phyloP scores from a whole-genome alignment of 2,329 filamentous ascomycete species.

The Nemania sp. region DNA sequence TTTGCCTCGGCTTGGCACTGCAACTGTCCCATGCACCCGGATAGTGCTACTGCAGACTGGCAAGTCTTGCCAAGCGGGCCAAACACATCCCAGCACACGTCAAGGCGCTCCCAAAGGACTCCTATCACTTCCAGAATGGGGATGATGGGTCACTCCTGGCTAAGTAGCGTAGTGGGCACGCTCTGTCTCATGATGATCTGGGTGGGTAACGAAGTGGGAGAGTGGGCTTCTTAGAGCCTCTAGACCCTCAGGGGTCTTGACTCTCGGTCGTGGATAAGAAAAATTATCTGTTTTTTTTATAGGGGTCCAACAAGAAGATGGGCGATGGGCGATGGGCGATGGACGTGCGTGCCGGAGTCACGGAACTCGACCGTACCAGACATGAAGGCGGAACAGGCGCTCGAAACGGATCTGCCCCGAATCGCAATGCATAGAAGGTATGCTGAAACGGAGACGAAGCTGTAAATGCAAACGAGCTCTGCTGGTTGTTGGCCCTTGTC shows the following conservation, averaged over 20 bases:
- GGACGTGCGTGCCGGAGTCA: constrained; percentile 8
- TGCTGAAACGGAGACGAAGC: constrained; percentile 6
- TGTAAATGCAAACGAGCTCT: constrained; percentile 28
- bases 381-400: constrained; percentile 6
- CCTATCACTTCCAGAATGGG: constrained; percentile 24
- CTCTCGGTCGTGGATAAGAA: constrained; percentile 10
- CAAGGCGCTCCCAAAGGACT: constrained; percentile 12
- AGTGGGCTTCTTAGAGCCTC: constrained; percentile 21
- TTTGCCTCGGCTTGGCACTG: constrained; percentile 17
- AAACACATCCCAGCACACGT: constrained; percentile 8
- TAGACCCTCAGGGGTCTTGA: constrained; percentile 22
- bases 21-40: constrained; percentile 14
- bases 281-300: constrained; percentile 10
- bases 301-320: constrained; percentile 8
- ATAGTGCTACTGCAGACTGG: constrained; percentile 15
- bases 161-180: not conserved
- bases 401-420: constrained; percentile 14
- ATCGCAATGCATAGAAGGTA: constrained; percentile 8
- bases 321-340: not conserved
- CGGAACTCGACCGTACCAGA: constrained; percentile 5
- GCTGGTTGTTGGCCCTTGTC: constrained; percentile 15
- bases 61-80: constrained; percentile 15
- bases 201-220: constrained; percentile 20
- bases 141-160: constrained; percentile 4
- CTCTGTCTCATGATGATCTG: constrained; percentile 23